Evolutionary conservation across 805 yeast genomes (phyloP).

Genomic region (Tetrapisispora pingtungensis): DNA sequence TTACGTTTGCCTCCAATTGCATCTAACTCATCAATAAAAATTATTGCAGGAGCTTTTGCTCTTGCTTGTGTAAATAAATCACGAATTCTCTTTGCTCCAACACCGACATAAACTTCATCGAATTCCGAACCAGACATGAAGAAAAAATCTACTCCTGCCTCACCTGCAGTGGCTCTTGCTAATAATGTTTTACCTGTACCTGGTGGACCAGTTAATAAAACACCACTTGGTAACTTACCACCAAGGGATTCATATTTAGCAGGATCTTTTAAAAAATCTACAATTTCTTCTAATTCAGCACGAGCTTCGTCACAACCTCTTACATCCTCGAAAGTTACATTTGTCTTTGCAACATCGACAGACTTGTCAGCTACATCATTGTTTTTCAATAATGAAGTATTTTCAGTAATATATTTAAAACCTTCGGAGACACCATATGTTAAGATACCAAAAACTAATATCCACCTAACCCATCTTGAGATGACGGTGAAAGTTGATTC

Average conservation of each 20-base stretch:
- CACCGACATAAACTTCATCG: constrained; percentile 97
- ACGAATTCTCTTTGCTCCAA: constrained; percentile 95
- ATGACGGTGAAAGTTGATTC: constrained; percentile 72
- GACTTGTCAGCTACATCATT: constrained; percentile 66
- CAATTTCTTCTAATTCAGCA: constrained; percentile 93
- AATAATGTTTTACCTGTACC: constrained; percentile 97
- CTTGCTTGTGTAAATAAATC: constrained; percentile 90
- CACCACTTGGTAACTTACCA: constrained; percentile 96
- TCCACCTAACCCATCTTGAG: constrained; percentile 83
- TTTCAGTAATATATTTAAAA: constrained; percentile 71
- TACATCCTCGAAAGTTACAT: constrained; percentile 85
- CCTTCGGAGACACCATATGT: constrained; percentile 76
- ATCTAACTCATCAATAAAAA: constrained; percentile 94
- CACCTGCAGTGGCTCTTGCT: constrained; percentile 98
- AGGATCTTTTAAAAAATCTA: constrained; percentile 94
- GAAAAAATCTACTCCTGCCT: constrained; percentile 97
- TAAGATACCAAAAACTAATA: constrained; percentile 67
- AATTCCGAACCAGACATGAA: constrained; percentile 98
- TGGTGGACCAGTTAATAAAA: constrained; percentile 93
- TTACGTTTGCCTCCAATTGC: constrained; percentile 98
- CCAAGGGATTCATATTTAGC: constrained; percentile 93
- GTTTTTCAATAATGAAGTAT: constrained; percentile 54
- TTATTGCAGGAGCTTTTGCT: constrained; percentile 91
- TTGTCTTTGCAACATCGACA: constrained; percentile 74
- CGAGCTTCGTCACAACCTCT: constrained; percentile 98